Percentiles rank a stretch among this genome's conserved stretches.
These are phyloP conservation scores for Populus alba DNA, from an alignment of 345 rosid species.

Conservation along the genomic window DNA sequence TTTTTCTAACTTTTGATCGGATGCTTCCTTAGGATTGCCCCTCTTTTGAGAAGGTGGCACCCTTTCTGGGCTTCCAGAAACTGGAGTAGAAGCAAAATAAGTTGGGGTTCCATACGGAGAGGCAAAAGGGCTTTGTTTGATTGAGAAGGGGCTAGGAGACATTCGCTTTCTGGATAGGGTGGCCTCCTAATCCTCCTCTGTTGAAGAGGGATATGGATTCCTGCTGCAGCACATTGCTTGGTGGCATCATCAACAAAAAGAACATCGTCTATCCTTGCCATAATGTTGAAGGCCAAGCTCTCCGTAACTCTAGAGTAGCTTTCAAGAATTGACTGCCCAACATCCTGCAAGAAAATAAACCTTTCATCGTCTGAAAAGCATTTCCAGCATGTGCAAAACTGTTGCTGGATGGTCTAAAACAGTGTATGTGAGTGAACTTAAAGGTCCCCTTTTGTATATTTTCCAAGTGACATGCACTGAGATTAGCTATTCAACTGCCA, in stretches of 20 bases:
- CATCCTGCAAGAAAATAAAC: slow-evolving; percentile 55
- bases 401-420: not conserved
- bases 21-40: slow-evolving; percentile 37
- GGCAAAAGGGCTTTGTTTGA: slow-evolving; percentile 57
- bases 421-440: not conserved
- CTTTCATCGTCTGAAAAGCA: not conserved
- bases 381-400: no score
- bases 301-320: slow-evolving; percentile 99
- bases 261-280: slow-evolving; percentile 97
- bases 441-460: no score
- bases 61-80: slow-evolving; percentile 18
- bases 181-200: slow-evolving; percentile 55
- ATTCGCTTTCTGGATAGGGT: slow-evolving; percentile 69
- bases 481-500: no score
- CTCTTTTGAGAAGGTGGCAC: slow-evolving; percentile 30
- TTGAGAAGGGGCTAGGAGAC: slow-evolving; percentile 69
- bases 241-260: slow-evolving; percentile 79
- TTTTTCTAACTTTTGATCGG: slow-evolving; percentile 36
- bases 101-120: slow-evolving; percentile 78
- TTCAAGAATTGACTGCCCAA: slow-evolving; percentile 92
- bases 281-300: slow-evolving; percentile 95
- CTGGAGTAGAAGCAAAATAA: slow-evolving; percentile 40
- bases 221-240: slow-evolving; percentile 53
- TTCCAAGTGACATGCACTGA: no score
- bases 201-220: slow-evolving; percentile 62